Evolutionary conservation across 208 protist species (phyloP).

Genomic region (Trypanosoma scelopori): DNA sequence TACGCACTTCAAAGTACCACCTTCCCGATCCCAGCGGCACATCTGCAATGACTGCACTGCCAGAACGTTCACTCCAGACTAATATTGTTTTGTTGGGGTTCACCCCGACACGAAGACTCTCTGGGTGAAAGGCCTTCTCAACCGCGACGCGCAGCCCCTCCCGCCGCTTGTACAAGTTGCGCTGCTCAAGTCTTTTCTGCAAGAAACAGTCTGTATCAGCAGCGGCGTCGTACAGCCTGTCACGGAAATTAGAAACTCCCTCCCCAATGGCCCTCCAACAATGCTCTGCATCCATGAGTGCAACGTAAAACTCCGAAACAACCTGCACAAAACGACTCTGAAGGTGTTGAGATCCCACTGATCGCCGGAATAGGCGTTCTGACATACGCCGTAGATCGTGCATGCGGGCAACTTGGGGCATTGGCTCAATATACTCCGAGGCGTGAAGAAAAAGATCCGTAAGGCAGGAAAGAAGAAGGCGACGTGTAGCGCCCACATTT

Average conservation of each 20-base stretch:
- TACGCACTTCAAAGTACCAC: conserved; percentile 91
- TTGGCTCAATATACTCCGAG: conserved; percentile 36
- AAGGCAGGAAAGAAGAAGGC: conserved; percentile 66
- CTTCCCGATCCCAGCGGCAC: conserved; percentile 56
- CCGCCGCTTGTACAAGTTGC: conserved; percentile 57
- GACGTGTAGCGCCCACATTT: conserved; percentile 77
- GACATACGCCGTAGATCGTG: conserved; percentile 76
- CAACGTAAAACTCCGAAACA: conserved; percentile 68
- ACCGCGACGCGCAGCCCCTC: conserved; percentile 61
- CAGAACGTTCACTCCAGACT: conserved; percentile 46
- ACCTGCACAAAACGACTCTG: conserved; percentile 79
- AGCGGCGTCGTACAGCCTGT: conserved; percentile 13
- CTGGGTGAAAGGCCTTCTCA: conserved; percentile 52
- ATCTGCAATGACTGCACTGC: conserved; percentile 52
- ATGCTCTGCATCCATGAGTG: conserved; percentile 59
- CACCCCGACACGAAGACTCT: conserved; percentile 72
- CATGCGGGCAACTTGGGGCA: conserved; percentile 34
- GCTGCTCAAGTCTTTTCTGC: conserved; percentile 63
- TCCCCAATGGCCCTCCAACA: conserved; percentile 39
- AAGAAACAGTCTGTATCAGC: conserved; percentile 45
- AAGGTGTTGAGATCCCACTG: conserved; percentile 33
- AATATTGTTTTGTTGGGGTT: conserved; percentile 68
- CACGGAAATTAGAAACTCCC: conserved; percentile 1
- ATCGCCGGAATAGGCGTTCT: conserved; percentile 59
- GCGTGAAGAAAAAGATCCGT: conserved; percentile 66